phyloP scores from a whole-genome alignment of 73 alveolate species.

The Blepharisma japonicum region DNA sequence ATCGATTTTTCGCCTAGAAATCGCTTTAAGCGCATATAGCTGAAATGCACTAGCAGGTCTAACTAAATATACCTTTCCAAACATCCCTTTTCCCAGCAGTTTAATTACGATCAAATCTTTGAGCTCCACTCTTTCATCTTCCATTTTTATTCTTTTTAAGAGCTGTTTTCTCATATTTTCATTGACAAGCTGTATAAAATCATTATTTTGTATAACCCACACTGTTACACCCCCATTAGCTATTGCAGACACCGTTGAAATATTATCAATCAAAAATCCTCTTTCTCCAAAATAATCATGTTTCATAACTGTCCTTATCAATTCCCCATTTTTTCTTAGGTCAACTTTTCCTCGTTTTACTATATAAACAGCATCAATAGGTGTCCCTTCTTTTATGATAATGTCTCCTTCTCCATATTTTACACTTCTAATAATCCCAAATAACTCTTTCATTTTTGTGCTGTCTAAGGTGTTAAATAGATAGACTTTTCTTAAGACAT shows the following conservation, averaged over 20 bases:
- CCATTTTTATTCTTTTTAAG: slow-evolving; percentile 50
- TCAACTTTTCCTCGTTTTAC: slow-evolving; percentile 37
- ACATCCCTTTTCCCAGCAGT: slow-evolving; percentile 70
- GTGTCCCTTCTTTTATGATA: slow-evolving; percentile 26
- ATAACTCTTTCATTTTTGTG: slow-evolving; percentile 19
- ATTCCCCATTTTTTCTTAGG: slow-evolving; percentile 29
- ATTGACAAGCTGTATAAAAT: slow-evolving; percentile 40
- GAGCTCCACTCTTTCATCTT: slow-evolving; percentile 61
- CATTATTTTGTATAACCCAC: slow-evolving; percentile 38
- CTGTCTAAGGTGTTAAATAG: slow-evolving; percentile 7
- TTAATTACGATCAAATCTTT: slow-evolving; percentile 71
- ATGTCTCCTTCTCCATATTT: slow-evolving; percentile 29
- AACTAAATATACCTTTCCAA: slow-evolving; percentile 66
- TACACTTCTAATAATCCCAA: background rate
- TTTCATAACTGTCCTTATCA: slow-evolving; percentile 26
- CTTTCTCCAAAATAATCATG: slow-evolving; percentile 48
- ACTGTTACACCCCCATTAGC: slow-evolving; percentile 32
- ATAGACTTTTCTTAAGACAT: slow-evolving; percentile 16
- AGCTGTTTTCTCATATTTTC: slow-evolving; percentile 50
- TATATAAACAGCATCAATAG: slow-evolving; percentile 28
- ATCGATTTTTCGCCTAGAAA: slow-evolving; percentile 44
- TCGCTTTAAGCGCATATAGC: slow-evolving; percentile 66
- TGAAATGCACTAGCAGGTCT: slow-evolving; percentile 39
- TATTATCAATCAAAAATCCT: slow-evolving; percentile 28
- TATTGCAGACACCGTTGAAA: background rate